Evolutionary conservation across 305 asterid genomes (phyloP), one percentile per base, ranked within the genome.

Genomic region (Euphrasia arctica): DNA sequence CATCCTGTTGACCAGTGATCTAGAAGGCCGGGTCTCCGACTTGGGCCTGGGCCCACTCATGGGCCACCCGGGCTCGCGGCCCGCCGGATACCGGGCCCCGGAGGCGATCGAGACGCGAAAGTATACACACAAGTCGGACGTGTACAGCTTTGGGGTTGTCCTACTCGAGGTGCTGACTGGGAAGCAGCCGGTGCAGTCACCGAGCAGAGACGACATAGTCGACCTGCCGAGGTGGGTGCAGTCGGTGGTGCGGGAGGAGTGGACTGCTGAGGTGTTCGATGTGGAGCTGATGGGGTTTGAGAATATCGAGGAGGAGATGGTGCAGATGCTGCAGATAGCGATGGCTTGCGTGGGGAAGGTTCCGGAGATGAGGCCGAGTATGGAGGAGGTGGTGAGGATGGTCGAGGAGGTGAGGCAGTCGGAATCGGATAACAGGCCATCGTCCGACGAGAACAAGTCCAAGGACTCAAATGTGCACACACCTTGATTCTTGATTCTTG

Each of bases 191-290:
- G 25, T 52, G 29, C 57, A 52, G 4, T 52, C 57, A 3, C 57
- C 57, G 57, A 22, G 57, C 57, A 10, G 57, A 5, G 57, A 52
- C n/a, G 57, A 52, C 11, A 52, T 52, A 11, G 57, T 52, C 31
- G 57, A 52, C 57, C 57, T 52, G 12, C 57, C 57, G 31, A 52
- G 57, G 57, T 52, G 57, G 57, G 57, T 52, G 9, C 57, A 52
- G 57, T 52, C 57, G 32, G 57, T 52, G 31, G 57, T 52, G 12
- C 57, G 57, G n/a, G 57, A 52, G 12, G 57, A 52, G 57, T 52
- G 57, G 57, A 52, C 57, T 11, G 57, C 57, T 4, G 57, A 52
- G 57, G 57, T 52, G 31, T 52, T 52, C 29, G 57, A 52, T 15
- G 57, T 22, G 57, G 57, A 52, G 57, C 57, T 52, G 31, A 52